phyloP scores from a whole-genome alignment of 257 asterid species.

The Fraxinus cuspidata region DNA sequence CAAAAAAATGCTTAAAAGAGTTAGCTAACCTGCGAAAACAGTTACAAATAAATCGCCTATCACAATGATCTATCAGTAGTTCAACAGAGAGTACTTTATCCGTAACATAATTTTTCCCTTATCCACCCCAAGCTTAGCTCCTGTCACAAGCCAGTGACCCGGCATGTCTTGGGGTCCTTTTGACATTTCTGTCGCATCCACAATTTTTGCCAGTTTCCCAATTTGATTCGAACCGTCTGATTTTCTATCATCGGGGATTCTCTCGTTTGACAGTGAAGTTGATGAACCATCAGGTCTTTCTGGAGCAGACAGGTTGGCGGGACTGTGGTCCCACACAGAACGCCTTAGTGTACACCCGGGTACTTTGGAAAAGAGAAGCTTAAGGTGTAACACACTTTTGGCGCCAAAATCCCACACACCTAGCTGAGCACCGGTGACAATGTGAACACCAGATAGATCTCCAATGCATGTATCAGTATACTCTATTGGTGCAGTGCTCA shows the following conservation, averaged over 20 bases:
- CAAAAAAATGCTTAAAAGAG: conserved; percentile 30
- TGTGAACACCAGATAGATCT: conserved; percentile 93
- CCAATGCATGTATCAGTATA: conserved; percentile 84
- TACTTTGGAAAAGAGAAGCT: conserved; percentile 90
- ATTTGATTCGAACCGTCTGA: conserved; percentile 54
- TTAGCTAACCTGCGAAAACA: conserved; percentile 32
- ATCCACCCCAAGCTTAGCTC: conserved; percentile 99
- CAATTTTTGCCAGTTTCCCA: conserved; percentile 81
- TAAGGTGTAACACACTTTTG: conserved; percentile 80
- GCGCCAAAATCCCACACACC: conserved; percentile 98
- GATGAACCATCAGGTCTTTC: conserved; percentile 69
- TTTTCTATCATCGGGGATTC: conserved; percentile 16
- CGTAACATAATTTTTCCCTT: conserved; percentile 83
- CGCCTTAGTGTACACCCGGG: conserved; percentile 98
- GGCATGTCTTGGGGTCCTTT: conserved; percentile 98
- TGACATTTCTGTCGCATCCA: conserved; percentile 93
- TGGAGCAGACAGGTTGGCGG: conserved; percentile 53
- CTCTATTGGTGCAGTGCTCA: conserved; percentile 96
- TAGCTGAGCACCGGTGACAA: conserved; percentile 94
- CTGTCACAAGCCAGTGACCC: conserved; percentile 96
- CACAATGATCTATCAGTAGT: conserved; percentile 58
- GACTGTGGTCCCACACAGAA: conserved; percentile 98
- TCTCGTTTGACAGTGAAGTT: conserved; percentile 51
- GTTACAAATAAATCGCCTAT: conserved; percentile 18
- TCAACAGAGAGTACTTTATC: conserved; percentile 83